phyloP scores from a whole-genome alignment of 805 yeast genomes.

The Lachancea lanzarotensis region DNA sequence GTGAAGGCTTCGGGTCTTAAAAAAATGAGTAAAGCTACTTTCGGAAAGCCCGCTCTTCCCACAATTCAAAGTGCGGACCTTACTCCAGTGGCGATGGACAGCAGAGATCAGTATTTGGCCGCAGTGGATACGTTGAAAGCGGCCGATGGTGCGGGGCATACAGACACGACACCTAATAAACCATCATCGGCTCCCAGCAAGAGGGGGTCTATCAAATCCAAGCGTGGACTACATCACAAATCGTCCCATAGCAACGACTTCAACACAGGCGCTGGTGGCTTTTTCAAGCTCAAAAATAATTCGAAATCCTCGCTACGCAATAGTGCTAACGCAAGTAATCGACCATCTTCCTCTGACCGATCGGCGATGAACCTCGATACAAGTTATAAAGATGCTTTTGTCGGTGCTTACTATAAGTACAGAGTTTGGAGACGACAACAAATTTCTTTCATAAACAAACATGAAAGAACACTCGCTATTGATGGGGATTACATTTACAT shows the following conservation, averaged over 20 bases:
- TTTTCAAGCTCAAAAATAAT: slow-evolving; percentile 32
- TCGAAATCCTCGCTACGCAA: slow-evolving; percentile 30
- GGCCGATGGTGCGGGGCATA: not conserved
- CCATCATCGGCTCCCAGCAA: slow-evolving; percentile 13
- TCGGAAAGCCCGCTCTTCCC: slow-evolving; percentile 27
- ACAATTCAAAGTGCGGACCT: slow-evolving; percentile 32
- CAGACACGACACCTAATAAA: not conserved
- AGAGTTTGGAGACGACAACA: slow-evolving; percentile 86
- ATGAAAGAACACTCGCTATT: slow-evolving; percentile 75
- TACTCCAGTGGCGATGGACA: slow-evolving; percentile 31
- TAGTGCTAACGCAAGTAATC: slow-evolving; percentile 10
- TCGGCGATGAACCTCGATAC: slow-evolving; percentile 17
- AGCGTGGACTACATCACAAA: slow-evolving; percentile 17
- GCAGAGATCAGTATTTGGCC: slow-evolving; percentile 18
- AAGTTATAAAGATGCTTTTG: slow-evolving; percentile 32
- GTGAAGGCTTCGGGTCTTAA: slow-evolving; percentile 34
- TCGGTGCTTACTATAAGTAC: slow-evolving; percentile 71
- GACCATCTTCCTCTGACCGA: slow-evolving; percentile 13
- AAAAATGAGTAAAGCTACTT: slow-evolving; percentile 24
- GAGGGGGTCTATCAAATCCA: slow-evolving; percentile 17
- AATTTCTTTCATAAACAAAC: slow-evolving; percentile 64
- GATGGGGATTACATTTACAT: slow-evolving; percentile 94
- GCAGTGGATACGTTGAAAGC: not conserved
- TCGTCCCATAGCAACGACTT: slow-evolving; percentile 7
- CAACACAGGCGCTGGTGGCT: slow-evolving; percentile 12